Percentiles rank a stretch among this genome's conserved stretches.
Evolutionary conservation across 2,329 filamentous ascomycete genomes (phyloP).

Genomic region (Lachnellula suecica): DNA sequence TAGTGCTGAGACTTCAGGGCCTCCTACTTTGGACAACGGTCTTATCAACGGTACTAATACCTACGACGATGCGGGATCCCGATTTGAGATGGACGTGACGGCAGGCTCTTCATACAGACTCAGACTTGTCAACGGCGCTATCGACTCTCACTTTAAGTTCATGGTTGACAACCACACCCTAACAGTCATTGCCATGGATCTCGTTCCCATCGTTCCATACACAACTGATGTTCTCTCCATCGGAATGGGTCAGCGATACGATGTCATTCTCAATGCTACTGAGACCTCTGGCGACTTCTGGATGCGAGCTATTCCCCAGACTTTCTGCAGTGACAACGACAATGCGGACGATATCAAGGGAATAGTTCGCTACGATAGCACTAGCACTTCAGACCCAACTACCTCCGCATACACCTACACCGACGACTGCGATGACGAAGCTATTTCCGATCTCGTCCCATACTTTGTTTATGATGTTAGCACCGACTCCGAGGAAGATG

Average conservation of each 20-base stretch:
- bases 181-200: constrained; percentile 63
- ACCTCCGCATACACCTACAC: constrained; percentile 25
- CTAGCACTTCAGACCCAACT: constrained; percentile 37
- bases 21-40: constrained; percentile 31
- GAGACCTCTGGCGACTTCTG: constrained; percentile 46
- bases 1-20: constrained; percentile 16
- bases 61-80: constrained; percentile 16
- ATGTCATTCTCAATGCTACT: constrained; percentile 4
- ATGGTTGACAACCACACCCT: constrained; percentile 48
- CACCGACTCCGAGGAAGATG: constrained; percentile 11
- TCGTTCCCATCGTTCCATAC: constrained; percentile 6
- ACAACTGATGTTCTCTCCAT: constrained; percentile 2
- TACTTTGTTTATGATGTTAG: constrained; percentile 19
- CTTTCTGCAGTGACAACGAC: constrained; percentile 55
- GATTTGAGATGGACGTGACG: constrained; percentile 35
- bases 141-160: constrained; percentile 44
- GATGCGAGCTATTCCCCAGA: constrained; percentile 56
- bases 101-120: constrained; percentile 43
- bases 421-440: constrained; percentile 31
- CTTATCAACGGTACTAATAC: constrained; percentile 29
- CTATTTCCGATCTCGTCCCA: constrained; percentile 27
- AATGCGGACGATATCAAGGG: constrained; percentile 49
- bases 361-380: constrained; percentile 49
- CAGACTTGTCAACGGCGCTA: constrained; percentile 43
- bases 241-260: constrained; percentile 7